Base-by-base conservation (phyloP, 345 rosid species). In the Cochlearia excelsa region DNA sequence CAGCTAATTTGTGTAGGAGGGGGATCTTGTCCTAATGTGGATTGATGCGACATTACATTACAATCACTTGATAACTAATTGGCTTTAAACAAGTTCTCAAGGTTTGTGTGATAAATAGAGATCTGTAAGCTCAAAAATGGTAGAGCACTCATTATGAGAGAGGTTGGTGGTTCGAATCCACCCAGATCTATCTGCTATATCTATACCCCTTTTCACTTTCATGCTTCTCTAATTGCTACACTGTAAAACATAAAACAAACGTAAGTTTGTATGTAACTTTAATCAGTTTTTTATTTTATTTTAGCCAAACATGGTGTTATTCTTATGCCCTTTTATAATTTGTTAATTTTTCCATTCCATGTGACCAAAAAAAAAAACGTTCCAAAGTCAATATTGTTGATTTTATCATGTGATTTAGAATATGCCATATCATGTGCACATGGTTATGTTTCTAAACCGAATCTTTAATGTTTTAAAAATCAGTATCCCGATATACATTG, bases 351-450 rank as follows among this genome's bases (percentile, higher is more conserved):
- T 33, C 35, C 35, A 33, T 33, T 33, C 35, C 23, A 16, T 16
- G 23, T 16, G 23, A 16, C 23, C 23, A 16, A 33, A 33, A 33
- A 2, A 34, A 34, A 42, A 51, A 27, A 26, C 6, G 26, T 37
- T 41, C n/a, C 11, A 57, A 26, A 26, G 59, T 67, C 53, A 67
- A 58, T 58, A 43, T n/a, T 58, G 59, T 43, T 50, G n/a, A 66
- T 57, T 6, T 33, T 26, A 57, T 66, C 40, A 66, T 16, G 23
- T 16, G 23, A 16, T 16, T 16, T 16, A 16, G 45, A 28, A 35
- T 45, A 46, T 53, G 37, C 42, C 42, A 55, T 0, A 65, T 46
- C 69, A 30, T 23, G 51, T 9, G 41, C 60, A 67, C 54, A 59
- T 67, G 66, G 3, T 59, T 44, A 39, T 51, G 60, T 28, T 28